A percentile compares a stretch with the other conserved stretches of the same genome.
Evolutionary conservation across 2,329 filamentous ascomycete genomes (phyloP).

Genomic region (Exophiala sideris): DNA sequence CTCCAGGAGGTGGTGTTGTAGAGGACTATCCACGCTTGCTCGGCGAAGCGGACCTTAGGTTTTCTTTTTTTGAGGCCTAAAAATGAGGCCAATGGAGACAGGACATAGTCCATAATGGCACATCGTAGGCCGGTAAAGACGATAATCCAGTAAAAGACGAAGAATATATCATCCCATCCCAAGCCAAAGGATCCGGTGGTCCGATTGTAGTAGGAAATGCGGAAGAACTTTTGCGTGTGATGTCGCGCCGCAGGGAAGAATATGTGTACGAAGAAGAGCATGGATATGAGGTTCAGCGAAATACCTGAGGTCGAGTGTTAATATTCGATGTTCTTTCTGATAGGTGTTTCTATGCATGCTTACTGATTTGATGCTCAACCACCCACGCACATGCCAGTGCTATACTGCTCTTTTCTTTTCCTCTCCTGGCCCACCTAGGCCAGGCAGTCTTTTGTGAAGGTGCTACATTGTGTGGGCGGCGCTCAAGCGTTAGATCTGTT

Average conservation of each 20-base stretch:
- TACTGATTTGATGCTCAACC: slow-evolving; percentile 31
- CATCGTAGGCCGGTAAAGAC: slow-evolving; percentile 85
- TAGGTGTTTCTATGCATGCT: neutral
- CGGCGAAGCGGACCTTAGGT: slow-evolving; percentile 76
- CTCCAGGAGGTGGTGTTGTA: slow-evolving; percentile 83
- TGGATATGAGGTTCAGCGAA: slow-evolving; percentile 77
- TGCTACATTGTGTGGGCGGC: slow-evolving; percentile 22
- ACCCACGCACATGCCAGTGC: slow-evolving; percentile 27
- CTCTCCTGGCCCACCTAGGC: slow-evolving; percentile 27
- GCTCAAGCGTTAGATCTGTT: slow-evolving; percentile 2
- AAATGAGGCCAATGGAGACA: slow-evolving; percentile 70
- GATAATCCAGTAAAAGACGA: slow-evolving; percentile 74
- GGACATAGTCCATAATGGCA: slow-evolving; percentile 78
- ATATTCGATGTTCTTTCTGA: no score
- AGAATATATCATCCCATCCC: slow-evolving; percentile 74
- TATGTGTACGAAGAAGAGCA: slow-evolving; percentile 76
- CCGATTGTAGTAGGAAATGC: slow-evolving; percentile 76
- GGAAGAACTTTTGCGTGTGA: slow-evolving; percentile 83
- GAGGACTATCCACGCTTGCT: slow-evolving; percentile 86
- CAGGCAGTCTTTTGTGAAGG: slow-evolving; percentile 30
- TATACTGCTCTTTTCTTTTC: slow-evolving; percentile 28
- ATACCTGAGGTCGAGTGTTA: slow-evolving; percentile 66
- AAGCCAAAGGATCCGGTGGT: slow-evolving; percentile 66
- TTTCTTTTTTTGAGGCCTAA: slow-evolving; percentile 72
- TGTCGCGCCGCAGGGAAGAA: slow-evolving; percentile 75